These are phyloP conservation scores for Pseudevernia furfuracea DNA, from an alignment of 495 filamentous ascomycete species.

Conservation along the genomic window DNA sequence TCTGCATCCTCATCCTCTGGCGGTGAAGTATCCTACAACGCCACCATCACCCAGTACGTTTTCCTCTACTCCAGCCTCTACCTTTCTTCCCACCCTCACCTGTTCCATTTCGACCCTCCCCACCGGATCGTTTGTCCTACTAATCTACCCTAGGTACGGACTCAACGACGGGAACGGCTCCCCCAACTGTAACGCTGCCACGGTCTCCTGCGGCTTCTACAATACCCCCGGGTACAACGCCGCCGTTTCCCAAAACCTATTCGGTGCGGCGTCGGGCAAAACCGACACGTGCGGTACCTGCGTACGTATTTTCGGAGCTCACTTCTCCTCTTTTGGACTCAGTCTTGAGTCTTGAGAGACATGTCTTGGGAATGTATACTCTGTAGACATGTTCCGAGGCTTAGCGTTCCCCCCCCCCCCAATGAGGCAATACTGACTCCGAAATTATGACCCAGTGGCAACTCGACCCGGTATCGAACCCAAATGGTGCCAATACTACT, in stretches of 20 bases:
- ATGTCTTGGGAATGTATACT: no score
- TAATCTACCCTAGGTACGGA: conserved; percentile 20
- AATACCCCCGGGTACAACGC: conserved; percentile 26
- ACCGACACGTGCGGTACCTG: conserved; percentile 32
- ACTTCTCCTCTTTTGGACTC: no score
- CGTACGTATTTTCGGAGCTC: no score
- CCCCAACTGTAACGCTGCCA: conserved; percentile 24
- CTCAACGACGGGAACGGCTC: conserved; percentile 23
- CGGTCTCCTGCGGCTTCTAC: conserved; percentile 26
- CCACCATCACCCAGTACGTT: conserved; percentile 14
- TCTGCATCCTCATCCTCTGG: background rate
- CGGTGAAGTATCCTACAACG: background rate
- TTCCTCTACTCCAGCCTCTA: background rate
- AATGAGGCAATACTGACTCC: background rate
- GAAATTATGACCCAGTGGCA: no score
- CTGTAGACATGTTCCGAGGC: no score
- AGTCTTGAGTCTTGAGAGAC: no score
- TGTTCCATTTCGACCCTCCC: background rate
- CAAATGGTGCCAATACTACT: background rate
- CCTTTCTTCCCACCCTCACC: background rate
- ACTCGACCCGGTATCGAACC: background rate
- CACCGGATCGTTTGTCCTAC: background rate
- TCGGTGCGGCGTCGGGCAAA: conserved; percentile 23
- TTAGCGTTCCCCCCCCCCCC: background rate
- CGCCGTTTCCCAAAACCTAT: conserved; percentile 34